These are phyloP conservation scores for Mycena crocata DNA, from an alignment of 768 basidiomycete genomes.

Conservation along the genomic window DNA sequence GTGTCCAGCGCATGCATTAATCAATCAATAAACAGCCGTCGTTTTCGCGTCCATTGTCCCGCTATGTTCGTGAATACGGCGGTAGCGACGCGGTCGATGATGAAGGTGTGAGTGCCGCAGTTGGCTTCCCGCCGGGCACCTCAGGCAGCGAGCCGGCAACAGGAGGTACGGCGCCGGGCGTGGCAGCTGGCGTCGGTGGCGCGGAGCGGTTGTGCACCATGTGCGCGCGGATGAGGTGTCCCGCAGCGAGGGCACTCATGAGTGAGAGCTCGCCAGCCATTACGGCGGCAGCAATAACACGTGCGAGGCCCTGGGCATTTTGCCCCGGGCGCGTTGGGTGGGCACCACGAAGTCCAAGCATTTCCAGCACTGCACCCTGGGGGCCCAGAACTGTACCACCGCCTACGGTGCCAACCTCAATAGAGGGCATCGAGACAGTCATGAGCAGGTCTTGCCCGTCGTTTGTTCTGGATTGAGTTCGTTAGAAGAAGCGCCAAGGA, in stretches of 20 bases:
- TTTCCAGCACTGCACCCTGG: slow-evolving; percentile 89
- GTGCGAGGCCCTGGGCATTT: slow-evolving; percentile 90
- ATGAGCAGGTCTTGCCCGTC: slow-evolving; percentile 91
- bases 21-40: no score
- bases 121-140: slow-evolving; percentile 8
- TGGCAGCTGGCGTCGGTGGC: slow-evolving; percentile 79
- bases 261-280: slow-evolving; percentile 99
- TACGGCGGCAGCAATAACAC: slow-evolving; percentile 90
- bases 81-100: slow-evolving; percentile 57
- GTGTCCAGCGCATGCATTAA: no score
- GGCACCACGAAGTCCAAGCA: slow-evolving; percentile 94
- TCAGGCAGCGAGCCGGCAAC: slow-evolving; percentile 28
- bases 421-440: slow-evolving; percentile 97
- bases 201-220: slow-evolving; percentile 91
- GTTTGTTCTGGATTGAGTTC: slow-evolving; percentile 70
- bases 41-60: no score
- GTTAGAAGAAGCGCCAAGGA: not conserved
- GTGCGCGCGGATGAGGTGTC: slow-evolving; percentile 94
- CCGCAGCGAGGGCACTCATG: slow-evolving; percentile 92
- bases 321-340: slow-evolving; percentile 88
- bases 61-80: slow-evolving; percentile 49
- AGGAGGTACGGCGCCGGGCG: slow-evolving; percentile 57
- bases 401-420: slow-evolving; percentile 98
- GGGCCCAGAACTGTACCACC: slow-evolving; percentile 95
- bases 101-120: slow-evolving; percentile 43